Conservation (phyloP, 202 grass and related monocot species). For the Setaria italica region DNA sequence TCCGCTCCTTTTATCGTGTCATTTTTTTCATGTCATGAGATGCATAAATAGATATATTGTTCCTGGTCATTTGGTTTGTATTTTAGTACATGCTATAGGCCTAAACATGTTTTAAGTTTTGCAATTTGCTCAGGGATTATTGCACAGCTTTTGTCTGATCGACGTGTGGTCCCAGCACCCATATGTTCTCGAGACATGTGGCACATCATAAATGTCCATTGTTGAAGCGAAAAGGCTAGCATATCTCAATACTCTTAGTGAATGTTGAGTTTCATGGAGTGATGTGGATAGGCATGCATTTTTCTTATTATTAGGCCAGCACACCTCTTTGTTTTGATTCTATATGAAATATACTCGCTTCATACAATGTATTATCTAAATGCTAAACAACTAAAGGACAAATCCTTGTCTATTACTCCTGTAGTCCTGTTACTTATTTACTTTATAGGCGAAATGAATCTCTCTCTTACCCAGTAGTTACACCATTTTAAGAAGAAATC, state of each 20-base stretch:
- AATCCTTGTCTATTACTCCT: background rate
- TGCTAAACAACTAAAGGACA: slow-evolving; percentile 2
- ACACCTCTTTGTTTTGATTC: background rate
- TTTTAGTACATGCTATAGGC: background rate
- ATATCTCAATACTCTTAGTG: slow-evolving; percentile 22
- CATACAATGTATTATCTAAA: slow-evolving; percentile 27
- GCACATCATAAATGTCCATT: background rate
- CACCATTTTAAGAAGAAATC: background rate
- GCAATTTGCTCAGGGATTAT: background rate
- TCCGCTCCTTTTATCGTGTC: background rate
- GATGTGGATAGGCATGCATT: slow-evolving; percentile 2
- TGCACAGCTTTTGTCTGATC: background rate
- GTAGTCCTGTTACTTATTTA: slow-evolving; percentile 16
- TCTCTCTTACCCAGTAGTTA: background rate
- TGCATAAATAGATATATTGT: background rate
- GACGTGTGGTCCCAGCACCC: background rate
- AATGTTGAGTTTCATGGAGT: slow-evolving; percentile 22
- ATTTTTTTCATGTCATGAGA: slow-evolving; percentile 4
- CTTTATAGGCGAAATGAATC: background rate
- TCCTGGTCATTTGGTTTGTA: background rate
- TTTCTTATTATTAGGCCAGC: slow-evolving; percentile 4
- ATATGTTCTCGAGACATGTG: background rate
- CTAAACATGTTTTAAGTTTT: background rate
- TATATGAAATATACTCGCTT: background rate
- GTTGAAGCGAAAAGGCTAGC: background rate